Evolutionary conservation across 1,284 basidiomycete species (phyloP).

Genomic region (Ceratobasidium sp.): DNA sequence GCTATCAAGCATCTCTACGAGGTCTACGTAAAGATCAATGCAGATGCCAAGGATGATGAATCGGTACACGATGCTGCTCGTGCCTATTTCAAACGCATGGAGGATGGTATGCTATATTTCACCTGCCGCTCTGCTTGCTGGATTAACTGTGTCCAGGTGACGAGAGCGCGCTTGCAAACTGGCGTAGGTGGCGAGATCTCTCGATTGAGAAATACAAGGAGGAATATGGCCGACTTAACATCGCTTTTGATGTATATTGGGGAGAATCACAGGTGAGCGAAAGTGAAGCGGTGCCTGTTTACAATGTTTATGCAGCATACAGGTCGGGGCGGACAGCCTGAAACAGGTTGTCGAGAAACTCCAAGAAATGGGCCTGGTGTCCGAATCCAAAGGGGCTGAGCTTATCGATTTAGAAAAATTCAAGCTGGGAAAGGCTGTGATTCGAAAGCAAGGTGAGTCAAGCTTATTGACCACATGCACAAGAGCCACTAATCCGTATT

Average conservation of each 20-base stretch:
- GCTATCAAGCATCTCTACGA: slow-evolving; percentile 96
- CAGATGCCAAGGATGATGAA: slow-evolving; percentile 69
- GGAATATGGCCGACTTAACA: slow-evolving; percentile 91
- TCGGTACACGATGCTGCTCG: slow-evolving; percentile 67
- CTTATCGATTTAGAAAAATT: slow-evolving; percentile 76
- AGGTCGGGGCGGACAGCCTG: slow-evolving; percentile 82
- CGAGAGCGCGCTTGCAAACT: slow-evolving; percentile 82
- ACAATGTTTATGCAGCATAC: background rate
- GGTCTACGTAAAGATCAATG: slow-evolving; percentile 94
- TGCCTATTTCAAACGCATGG: slow-evolving; percentile 95
- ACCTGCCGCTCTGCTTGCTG: background rate
- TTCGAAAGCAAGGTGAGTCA: slow-evolving; percentile 81
- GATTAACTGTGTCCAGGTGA: slow-evolving; percentile 62
- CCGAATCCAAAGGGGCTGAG: slow-evolving; percentile 59
- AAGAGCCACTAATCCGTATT: slow-evolving; percentile 38
- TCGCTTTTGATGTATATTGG: slow-evolving; percentile 92
- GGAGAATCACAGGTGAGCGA: slow-evolving; percentile 78
- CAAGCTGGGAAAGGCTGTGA: slow-evolving; percentile 91
- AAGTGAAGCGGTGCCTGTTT: background rate
- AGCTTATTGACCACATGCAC: slow-evolving; percentile 46
- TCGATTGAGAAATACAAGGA: slow-evolving; percentile 92
- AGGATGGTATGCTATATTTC: slow-evolving; percentile 69
- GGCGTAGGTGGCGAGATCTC: slow-evolving; percentile 92
- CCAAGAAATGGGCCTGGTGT: slow-evolving; percentile 61
- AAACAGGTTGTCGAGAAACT: slow-evolving; percentile 72